Percentiles rank a stretch among this genome's conserved stretches.
phyloP scores from a whole-genome alignment of 306 rosid genomes.

The Cucurbita maxima region DNA sequence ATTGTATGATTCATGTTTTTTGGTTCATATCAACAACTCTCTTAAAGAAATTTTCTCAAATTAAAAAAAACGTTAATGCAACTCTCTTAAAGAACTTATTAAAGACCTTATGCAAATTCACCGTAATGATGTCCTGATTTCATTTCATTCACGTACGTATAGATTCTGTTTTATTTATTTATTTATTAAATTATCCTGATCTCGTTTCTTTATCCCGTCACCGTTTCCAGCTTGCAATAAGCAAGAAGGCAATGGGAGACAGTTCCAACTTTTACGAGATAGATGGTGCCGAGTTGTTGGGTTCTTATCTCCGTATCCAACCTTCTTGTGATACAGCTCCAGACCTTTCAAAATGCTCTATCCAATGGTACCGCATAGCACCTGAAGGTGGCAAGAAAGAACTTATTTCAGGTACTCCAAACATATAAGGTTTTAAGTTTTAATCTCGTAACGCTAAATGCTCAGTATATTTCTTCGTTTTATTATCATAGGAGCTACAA shows the following conservation, averaged over 20 bases:
- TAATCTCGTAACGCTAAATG: background rate
- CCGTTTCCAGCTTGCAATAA: conserved; percentile 40
- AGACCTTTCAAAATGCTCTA: conserved; percentile 43
- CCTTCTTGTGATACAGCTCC: conserved; percentile 47
- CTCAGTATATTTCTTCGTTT: background rate
- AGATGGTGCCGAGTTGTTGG: conserved; percentile 70
- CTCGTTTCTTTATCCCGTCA: conserved; percentile 4
- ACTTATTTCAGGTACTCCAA: conserved; percentile 54
- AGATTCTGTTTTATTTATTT: background rate
- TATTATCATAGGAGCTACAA: conserved; percentile 58
- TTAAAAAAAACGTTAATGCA: background rate
- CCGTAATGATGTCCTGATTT: background rate
- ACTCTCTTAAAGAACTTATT: background rate
- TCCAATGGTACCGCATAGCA: conserved; percentile 71
- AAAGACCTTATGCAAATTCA: background rate
- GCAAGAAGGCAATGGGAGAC: conserved; percentile 43
- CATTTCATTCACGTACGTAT: background rate
- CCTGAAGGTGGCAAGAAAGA: conserved; percentile 59
- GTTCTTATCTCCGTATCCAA: conserved; percentile 61
- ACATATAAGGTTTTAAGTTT: background rate
- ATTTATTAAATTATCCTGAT: background rate
- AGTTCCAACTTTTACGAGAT: conserved; percentile 36
- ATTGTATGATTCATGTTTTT: no score
- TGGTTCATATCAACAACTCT: no score
- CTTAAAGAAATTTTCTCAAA: background rate